Percentiles rank a stretch among this genome's conserved stretches.
Evolutionary conservation across 371 early-diverging fungal species (phyloP).

Genomic region (Mucor indicus): DNA sequence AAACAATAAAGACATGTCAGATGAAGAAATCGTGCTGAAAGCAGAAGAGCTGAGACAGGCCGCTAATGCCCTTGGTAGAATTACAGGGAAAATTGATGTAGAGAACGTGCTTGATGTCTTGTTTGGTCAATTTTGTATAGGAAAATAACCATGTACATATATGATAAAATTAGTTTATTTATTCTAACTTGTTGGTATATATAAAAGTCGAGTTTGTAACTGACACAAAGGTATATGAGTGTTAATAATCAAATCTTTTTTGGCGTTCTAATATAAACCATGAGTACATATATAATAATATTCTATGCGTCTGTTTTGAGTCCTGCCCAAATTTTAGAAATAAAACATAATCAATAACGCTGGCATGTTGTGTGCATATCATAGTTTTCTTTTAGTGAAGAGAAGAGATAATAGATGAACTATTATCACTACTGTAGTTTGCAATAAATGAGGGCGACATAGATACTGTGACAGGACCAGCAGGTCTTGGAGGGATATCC

Average conservation of each 20-base stretch:
- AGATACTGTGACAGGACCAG: not conserved
- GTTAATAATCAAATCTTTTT: too few species aligned
- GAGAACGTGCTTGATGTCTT: slow-evolving; percentile 78
- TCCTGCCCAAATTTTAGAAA: not conserved
- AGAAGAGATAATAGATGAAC: not conserved
- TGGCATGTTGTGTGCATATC: not conserved
- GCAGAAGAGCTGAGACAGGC: slow-evolving; percentile 81
- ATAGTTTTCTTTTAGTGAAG: not conserved
- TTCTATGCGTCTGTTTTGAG: not conserved
- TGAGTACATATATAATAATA: too few species aligned
- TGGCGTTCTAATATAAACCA: not conserved
- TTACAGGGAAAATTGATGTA: slow-evolving; percentile 74
- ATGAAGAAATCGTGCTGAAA: slow-evolving; percentile 60
- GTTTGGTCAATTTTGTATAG: slow-evolving; percentile 83
- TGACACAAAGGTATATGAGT: not conserved
- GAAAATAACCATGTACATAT: slow-evolving; percentile 76
- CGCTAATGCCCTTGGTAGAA: slow-evolving; percentile 66
- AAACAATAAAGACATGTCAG: slow-evolving; percentile 22
- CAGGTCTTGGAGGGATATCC: too few species aligned
- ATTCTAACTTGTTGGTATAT: not conserved
- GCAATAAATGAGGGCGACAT: not conserved
- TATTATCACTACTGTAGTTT: not conserved
- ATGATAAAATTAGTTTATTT: not conserved
- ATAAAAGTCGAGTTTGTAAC: not conserved
- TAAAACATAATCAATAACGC: too few species aligned